Base-by-base conservation (phyloP, 2,329 filamentous ascomycete species). In the Clonostachys chloroleuca region DNA sequence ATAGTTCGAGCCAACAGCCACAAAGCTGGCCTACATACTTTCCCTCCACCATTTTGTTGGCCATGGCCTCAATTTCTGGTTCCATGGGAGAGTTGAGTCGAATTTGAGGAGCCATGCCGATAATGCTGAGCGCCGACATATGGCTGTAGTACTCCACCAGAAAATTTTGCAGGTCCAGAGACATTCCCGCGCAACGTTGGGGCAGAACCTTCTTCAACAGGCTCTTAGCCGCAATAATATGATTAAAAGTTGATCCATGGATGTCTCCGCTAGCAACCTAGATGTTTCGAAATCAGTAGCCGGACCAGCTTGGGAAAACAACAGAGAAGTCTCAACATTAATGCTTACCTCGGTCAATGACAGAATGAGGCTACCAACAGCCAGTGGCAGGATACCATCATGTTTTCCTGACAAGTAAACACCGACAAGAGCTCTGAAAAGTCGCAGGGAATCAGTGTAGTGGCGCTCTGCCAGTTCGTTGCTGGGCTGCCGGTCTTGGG, bases 131-230 rank as follows among this genome's bases (percentile, higher is more conserved):
- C 1, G 63, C 57, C 4, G 64, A 61, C 8, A 65, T 67, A 50
- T 70, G 67, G 9, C 62, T 56, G 51, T 69, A 70, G 45, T 70
- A 70, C 50, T 69, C 67, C 17, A 68, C 59, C 10, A 70, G 56
- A 42, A 70, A 70, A 34, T 64, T 57, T 46, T 63, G 62, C 2
- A 70, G 47, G 6, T 63, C 57, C 42, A 61, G 55, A 2, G 62
- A 57, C 2, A 66, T 53, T 1, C 24, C 24, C 9, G 55, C 53
- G 30, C 61, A 57, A 14, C 52, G 57, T 16, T 59, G 52, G 2
- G 51, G 52, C 4, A 67, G 50, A 3, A 67, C 51, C 4, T 58
- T 58, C 4, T 56, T 49, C 3, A 68, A 47, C 3, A 69, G 54
- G 2, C 63, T 60, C 18, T 65, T 62, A 5, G 63, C 65, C 0